A percentile compares a stretch with the other conserved stretches of the same genome.
These are phyloP conservation scores for Lactarius trivialis DNA, from an alignment of 768 basidiomycete genomes.

Conservation along the genomic window DNA sequence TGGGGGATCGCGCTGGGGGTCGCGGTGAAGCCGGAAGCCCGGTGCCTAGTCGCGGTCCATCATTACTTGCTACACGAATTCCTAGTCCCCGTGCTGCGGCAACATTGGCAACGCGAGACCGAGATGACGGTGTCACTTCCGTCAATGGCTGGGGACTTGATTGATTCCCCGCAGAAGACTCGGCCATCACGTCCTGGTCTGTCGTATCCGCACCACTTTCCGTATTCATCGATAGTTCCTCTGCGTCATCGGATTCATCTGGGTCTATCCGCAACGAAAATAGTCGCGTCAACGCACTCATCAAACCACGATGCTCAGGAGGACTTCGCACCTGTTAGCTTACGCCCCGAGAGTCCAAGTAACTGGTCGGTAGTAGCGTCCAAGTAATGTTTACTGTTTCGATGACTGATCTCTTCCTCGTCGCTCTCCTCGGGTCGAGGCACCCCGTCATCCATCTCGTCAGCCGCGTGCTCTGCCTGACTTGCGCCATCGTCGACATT, in stretches of 20 bases:
- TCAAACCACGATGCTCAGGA: neutral
- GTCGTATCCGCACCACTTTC: conserved; percentile 72
- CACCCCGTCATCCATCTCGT: conserved; percentile 11
- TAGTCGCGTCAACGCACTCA: conserved; percentile 22
- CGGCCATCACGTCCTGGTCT: conserved; percentile 42
- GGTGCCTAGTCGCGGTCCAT: conserved; percentile 25
- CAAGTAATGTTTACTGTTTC: conserved; percentile 81
- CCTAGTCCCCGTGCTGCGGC: conserved; percentile 22
- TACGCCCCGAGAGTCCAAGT: conserved; percentile 69
- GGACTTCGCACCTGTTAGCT: conserved; percentile 49
- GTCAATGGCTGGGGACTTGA: conserved; percentile 36
- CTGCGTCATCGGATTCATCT: conserved; percentile 60
- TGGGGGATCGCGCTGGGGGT: conserved; percentile 22
- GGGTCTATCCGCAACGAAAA: conserved; percentile 26
- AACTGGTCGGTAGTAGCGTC: conserved; percentile 78
- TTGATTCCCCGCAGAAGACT: conserved; percentile 22
- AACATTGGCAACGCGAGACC: conserved; percentile 17
- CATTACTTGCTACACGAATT: conserved; percentile 20
- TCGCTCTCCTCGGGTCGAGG: conserved; percentile 17
- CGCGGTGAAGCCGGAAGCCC: conserved; percentile 29
- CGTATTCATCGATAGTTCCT: conserved; percentile 59
- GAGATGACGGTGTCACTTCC: conserved; percentile 17
- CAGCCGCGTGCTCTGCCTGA: conserved; percentile 8
- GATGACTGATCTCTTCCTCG: conserved; percentile 43
- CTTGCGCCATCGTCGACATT: conserved; percentile 54